Conservation (phyloP, 116 monocot species). For the Trichopus zeylanicus region DNA sequence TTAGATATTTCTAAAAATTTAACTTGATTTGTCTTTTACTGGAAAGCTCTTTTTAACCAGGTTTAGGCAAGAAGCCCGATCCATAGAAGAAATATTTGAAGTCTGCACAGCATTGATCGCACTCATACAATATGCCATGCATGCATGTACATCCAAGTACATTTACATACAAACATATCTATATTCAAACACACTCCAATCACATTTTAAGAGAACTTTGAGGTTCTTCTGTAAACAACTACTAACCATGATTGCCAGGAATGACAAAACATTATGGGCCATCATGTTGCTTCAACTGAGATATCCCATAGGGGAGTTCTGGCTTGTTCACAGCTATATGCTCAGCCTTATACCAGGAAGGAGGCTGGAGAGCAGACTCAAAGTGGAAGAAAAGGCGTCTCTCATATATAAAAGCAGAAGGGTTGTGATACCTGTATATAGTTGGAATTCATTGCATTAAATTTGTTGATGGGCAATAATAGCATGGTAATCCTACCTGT, state of each 20-base stretch:
- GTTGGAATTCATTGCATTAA: neutral
- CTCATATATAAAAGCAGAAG: constrained; percentile 83
- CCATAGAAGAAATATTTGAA: too few species aligned
- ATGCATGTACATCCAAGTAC: too few species aligned
- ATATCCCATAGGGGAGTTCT: constrained; percentile 66
- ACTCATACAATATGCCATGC: too few species aligned
- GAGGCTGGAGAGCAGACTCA: constrained; percentile 89
- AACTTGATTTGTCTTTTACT: too few species aligned
- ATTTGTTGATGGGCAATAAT: neutral
- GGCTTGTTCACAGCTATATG: constrained; percentile 85
- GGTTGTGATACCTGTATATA: constrained; percentile 78
- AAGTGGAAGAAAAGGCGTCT: constrained; percentile 79
- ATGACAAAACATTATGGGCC: constrained; percentile 92
- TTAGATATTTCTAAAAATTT: too few species aligned
- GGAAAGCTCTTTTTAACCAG: too few species aligned
- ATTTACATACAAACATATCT: too few species aligned
- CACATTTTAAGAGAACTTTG: too few species aligned
- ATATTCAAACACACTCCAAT: too few species aligned
- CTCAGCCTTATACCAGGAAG: constrained; percentile 77
- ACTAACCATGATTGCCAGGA: constrained; percentile 96
- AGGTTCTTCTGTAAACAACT: constrained; percentile 7
- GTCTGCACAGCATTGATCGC: too few species aligned
- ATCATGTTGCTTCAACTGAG: constrained; percentile 52
- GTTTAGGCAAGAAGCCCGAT: too few species aligned
- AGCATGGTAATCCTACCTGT: neutral